Conservation (phyloP, 2,329 filamentous ascomycete species). For the Penicillium sclerotiorum region DNA sequence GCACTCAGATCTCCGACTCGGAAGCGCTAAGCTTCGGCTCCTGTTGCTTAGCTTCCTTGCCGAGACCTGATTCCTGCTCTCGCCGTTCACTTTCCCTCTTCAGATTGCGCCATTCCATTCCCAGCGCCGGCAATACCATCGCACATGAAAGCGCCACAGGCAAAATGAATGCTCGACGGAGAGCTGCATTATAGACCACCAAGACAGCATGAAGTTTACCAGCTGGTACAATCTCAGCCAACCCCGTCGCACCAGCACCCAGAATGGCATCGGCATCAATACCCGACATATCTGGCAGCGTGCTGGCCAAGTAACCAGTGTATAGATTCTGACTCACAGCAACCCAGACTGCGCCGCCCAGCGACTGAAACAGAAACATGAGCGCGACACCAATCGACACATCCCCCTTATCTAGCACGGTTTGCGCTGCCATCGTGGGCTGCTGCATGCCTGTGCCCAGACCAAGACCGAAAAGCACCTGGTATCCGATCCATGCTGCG, state of each 20-base stretch:
- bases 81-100: slow-evolving; percentile 12
- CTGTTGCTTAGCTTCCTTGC: background rate
- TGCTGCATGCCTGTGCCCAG: slow-evolving; percentile 23
- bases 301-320: slow-evolving; percentile 15
- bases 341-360: slow-evolving; percentile 22
- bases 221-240: slow-evolving; percentile 10
- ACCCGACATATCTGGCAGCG: slow-evolving; percentile 12
- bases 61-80: background rate
- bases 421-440: slow-evolving; percentile 21
- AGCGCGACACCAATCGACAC: slow-evolving; percentile 22
- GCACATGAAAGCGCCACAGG: slow-evolving; percentile 15
- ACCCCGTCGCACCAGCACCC: slow-evolving; percentile 16
- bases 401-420: slow-evolving; percentile 14
- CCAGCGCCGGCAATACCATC: slow-evolving; percentile 13
- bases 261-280: slow-evolving; percentile 14
- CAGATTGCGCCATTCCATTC: slow-evolving; percentile 19
- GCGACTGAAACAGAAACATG: slow-evolving; percentile 23
- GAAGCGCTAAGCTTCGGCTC: background rate
- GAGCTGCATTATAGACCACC: slow-evolving; percentile 17
- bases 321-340: slow-evolving; percentile 23
- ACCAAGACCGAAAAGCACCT: slow-evolving; percentile 22
- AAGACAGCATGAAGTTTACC: slow-evolving; percentile 17
- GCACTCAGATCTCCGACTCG: background rate
- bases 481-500: slow-evolving; percentile 23
- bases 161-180: slow-evolving; percentile 18